Conservation (phyloP, 371 early-diverging fungal genomes). For the Polyrhizophydium stewartii region DNA sequence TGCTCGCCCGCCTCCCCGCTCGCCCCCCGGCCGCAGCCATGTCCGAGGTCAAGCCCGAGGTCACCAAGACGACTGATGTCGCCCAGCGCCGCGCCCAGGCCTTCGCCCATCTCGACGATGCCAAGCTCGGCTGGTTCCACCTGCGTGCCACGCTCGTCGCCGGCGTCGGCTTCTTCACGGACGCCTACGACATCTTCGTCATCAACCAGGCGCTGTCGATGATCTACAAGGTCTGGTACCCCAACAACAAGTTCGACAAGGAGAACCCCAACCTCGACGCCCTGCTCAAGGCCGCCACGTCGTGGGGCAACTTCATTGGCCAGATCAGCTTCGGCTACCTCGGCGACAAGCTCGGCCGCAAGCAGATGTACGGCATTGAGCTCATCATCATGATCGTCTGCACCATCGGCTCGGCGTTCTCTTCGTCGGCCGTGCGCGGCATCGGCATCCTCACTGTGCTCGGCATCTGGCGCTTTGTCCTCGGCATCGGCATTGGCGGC, state of each 20-base stretch:
- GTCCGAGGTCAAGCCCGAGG: no score
- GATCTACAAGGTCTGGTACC: constrained; percentile 76
- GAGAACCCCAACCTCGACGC: no score
- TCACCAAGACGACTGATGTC: no score
- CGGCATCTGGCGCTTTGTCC: constrained; percentile 74
- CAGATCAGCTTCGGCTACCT: constrained; percentile 84
- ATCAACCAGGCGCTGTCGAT: constrained; percentile 77
- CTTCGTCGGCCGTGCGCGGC: constrained; percentile 63
- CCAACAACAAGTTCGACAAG: no score
- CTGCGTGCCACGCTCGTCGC: constrained; percentile 75
- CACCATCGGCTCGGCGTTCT: constrained; percentile 75
- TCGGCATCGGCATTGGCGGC: constrained; percentile 85
- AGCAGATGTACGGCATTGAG: constrained; percentile 82
- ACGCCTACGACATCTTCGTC: constrained; percentile 74
- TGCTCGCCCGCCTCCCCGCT: no score
- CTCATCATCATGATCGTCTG: constrained; percentile 63
- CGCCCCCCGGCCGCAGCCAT: no score
- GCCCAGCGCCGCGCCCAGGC: constrained; percentile 11
- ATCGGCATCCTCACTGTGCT: constrained; percentile 67
- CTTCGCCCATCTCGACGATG: constrained; percentile 27
- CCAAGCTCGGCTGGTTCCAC: constrained; percentile 65
- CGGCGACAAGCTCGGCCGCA: constrained; percentile 81
- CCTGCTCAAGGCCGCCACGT: constrained; percentile 70
- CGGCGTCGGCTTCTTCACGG: background rate
- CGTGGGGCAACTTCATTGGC: constrained; percentile 78